These are phyloP conservation scores for Pseudonectria foliicola DNA, from an alignment of 2,329 filamentous ascomycete species.

Conservation along the genomic window DNA sequence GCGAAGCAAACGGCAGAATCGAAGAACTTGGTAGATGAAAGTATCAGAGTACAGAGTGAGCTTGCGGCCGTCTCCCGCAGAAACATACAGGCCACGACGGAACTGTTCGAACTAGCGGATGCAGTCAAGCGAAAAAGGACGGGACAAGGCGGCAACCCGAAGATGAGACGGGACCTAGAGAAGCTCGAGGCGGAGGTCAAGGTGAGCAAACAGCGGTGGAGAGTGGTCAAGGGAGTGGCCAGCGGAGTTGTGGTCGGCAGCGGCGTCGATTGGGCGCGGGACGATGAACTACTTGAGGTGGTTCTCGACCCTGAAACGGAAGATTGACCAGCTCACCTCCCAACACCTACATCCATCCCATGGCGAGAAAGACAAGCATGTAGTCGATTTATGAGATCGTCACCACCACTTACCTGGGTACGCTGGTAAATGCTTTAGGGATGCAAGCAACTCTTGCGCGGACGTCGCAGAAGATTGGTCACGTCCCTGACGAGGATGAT, in stretches of 20 bases:
- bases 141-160: constrained; percentile 46
- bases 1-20: constrained; percentile 51
- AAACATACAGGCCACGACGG: constrained; percentile 56
- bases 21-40: constrained; percentile 41
- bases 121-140: constrained; percentile 46
- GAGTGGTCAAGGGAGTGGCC: constrained; percentile 70
- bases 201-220: constrained; percentile 59
- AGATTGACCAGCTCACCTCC: constrained; percentile 15
- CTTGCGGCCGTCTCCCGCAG: constrained; percentile 47
- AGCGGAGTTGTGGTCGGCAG: constrained; percentile 74
- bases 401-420: too few relatives aligned
- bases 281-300: constrained; percentile 59
- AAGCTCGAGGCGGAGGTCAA: constrained; percentile 53
- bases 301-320: constrained; percentile 61
- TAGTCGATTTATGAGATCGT: too few relatives aligned
- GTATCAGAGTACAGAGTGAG: constrained; percentile 52
- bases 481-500: too few relatives aligned
- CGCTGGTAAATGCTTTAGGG: too few relatives aligned
- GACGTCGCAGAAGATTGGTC: too few relatives aligned
- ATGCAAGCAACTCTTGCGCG: too few relatives aligned
- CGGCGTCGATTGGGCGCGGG: constrained; percentile 72
- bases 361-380: neutral
- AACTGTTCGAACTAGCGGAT: constrained; percentile 56
- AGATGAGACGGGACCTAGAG: constrained; percentile 47
- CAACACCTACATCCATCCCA: neutral